Base-by-base conservation (phyloP, 257 asterid species). In the Lantana camara region DNA sequence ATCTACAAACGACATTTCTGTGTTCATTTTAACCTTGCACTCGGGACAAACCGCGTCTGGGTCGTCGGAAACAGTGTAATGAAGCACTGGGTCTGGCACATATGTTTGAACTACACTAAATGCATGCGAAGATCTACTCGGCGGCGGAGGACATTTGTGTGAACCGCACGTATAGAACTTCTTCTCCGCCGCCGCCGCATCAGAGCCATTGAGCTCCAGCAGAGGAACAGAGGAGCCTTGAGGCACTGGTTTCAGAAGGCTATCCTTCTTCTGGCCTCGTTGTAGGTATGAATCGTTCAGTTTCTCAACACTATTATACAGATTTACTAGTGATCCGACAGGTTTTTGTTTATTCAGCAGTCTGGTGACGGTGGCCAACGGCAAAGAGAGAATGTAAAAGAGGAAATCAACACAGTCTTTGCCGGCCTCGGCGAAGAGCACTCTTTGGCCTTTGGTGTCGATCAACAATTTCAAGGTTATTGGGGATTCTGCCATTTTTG, bases 401-500 rank as follows among this genome's bases (percentile, higher is more conserved):
- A 80, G 58, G 69, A 80, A 74, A 63, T 80, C 86, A 2, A 67
- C 73, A 14, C 24, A 74, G 7, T 40, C 48, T 42, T 68, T 77
- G n/a, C 7, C 4, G 32, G 76, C 80, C 34, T 80, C 82, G 0
- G 80, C 80, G n/a, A 76, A 80, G 1, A 80, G 47, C 13, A 77
- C 79, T 6, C 53, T 55, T 9, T 64, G 40, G 50, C 17, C 37
- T 11, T 75, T 49, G 9, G 73, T 61, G 50, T 77, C 75, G 6
- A 82, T 68, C 32, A 82, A 38, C 4, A 78, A 82, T 59, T 75
- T 82, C 78, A 81, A 17, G 34, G 59, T 68, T 34, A 75, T 7
- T n/a, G 60, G 56, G 0, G 72, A 22, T 32, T 57, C 15, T 19
- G 38, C 44, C 38, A 47, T 47, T 0, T 2, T 1, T 27, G 15